Base-by-base conservation (phyloP, 768 basidiomycete species). In the Panus rudis region DNA sequence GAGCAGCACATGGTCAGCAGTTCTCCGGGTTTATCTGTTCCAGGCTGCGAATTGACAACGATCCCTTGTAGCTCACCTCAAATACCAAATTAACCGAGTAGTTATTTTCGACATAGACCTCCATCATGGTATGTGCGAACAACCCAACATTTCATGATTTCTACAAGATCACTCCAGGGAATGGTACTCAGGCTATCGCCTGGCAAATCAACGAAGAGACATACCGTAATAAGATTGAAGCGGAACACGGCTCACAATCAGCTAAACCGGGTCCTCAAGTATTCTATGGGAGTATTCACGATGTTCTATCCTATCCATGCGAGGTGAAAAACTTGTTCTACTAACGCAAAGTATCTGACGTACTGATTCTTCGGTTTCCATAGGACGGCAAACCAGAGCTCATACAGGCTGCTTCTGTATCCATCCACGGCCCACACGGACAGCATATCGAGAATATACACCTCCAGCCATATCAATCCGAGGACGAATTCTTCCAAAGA, bases 211-310 rank as follows among this genome's bases (percentile, higher is more conserved):
- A 98, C 50, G 88, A 89, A 55, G 88, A 92, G 49, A 78, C 84
- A 0, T 81, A 90, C 59, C 74, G 79, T 12, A 73, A 81, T 51
- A 75, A 72, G 3, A 71, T 89, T 0, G 79, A 83, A 55, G 60
- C 58, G 2, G 74, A 76, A 50, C 53, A 47, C 22, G 76, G 66
- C 3, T 55, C 58, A 0, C 48, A 56, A 1, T 50, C 60, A 2
- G 12, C 49, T 1, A 71, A 69, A 38, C 60, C 62, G 2, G 75
- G 78, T 1, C 71, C 81, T 0, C 73, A 77, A 48, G 63, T 92
- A 25, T 96, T 81, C 60, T 99, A 97, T 46, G 90, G 89, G 1
- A 92, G 89, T 8, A 68, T 93, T n/a, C 94, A 99, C 57, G 94
- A 98, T 52, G 77, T 97, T 33, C 69, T 92, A 12, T 87, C 92